Percentiles rank a stretch among this genome's conserved stretches.
These are phyloP conservation scores for Mortierella sp. DNA, from an alignment of 371 early-diverging fungal genomes.

Conservation along the genomic window DNA sequence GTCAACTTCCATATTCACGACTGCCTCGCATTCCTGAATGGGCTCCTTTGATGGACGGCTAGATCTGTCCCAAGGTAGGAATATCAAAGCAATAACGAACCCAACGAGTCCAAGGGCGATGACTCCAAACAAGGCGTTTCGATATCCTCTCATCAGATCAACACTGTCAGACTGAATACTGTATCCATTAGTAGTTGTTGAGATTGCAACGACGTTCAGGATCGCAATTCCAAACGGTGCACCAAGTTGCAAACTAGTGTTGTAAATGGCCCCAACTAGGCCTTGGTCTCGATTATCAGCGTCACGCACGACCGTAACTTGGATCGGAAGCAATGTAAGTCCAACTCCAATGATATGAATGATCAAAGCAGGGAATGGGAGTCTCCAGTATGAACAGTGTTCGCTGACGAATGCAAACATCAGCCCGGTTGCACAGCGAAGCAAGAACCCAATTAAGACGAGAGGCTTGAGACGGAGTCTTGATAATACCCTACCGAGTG, in stretches of 20 bases:
- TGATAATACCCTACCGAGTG: conserved; percentile 27
- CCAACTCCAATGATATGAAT: conserved; percentile 33
- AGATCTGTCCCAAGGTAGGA: conserved; percentile 40
- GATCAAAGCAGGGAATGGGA: conserved; percentile 42
- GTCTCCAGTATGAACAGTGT: conserved; percentile 41
- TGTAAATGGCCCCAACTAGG: conserved; percentile 39
- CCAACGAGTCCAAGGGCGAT: conserved; percentile 22
- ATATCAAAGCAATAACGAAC: conserved; percentile 10
- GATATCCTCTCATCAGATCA: conserved; percentile 34
- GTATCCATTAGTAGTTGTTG: conserved; percentile 22
- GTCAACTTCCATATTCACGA: conserved; percentile 12
- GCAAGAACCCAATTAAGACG: conserved; percentile 28
- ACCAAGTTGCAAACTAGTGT: conserved; percentile 37
- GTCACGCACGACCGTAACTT: conserved; percentile 39
- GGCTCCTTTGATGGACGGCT: neutral
- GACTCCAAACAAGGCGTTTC: conserved; percentile 27
- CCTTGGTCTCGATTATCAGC: conserved; percentile 41
- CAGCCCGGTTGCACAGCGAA: conserved; percentile 17
- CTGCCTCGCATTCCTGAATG: neutral
- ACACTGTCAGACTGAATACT: neutral
- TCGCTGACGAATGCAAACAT: conserved; percentile 53
- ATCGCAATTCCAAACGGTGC: conserved; percentile 41
- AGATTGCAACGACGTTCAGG: conserved; percentile 34
- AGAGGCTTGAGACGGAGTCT: conserved; percentile 25
- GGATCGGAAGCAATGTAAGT: conserved; percentile 27